A percentile compares a stretch with the other conserved stretches of the same genome.
These are phyloP conservation scores for Arthromyces matolae DNA, from an alignment of 768 basidiomycete genomes.

Conservation along the genomic window DNA sequence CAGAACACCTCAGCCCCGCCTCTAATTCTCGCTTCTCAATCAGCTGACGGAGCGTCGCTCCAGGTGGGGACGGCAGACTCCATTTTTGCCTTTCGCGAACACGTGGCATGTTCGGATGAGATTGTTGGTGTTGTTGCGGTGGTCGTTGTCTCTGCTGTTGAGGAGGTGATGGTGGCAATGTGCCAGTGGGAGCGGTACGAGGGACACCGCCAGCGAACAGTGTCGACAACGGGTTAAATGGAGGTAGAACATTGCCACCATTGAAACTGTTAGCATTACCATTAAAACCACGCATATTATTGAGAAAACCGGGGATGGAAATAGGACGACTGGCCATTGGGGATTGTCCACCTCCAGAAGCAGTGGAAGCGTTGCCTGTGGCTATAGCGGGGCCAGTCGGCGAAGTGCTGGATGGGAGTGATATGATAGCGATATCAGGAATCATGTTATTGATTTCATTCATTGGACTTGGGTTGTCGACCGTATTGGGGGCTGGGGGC, in stretches of 20 bases:
- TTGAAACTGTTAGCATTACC: too few relatives aligned
- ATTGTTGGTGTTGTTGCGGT: not conserved
- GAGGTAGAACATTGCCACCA: not conserved
- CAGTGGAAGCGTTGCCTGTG: too few relatives aligned
- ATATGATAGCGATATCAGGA: too few relatives aligned
- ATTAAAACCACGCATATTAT: too few relatives aligned
- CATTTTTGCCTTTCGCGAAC: conserved; percentile 41
- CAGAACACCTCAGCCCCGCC: conserved; percentile 67
- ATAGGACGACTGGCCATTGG: too few relatives aligned
- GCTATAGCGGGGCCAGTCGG: too few relatives aligned
- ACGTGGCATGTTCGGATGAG: not conserved
- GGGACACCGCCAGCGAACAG: not conserved
- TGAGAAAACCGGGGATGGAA: too few relatives aligned
- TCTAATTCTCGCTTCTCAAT: conserved; percentile 73
- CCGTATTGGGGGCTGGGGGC: not conserved
- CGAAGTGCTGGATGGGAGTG: too few relatives aligned
- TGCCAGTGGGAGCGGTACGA: not conserved
- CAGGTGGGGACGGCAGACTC: conserved; percentile 61
- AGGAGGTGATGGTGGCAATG: not conserved
- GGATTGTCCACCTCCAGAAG: too few relatives aligned
- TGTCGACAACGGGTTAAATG: not conserved
- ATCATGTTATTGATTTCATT: too few relatives aligned
- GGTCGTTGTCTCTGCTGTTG: not conserved
- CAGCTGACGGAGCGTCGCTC: conserved; percentile 66
- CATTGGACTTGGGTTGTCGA: too few relatives aligned